Evolutionary conservation across 1,284 basidiomycete species (phyloP), one percentile per base, ranked within the genome.

Genomic region (Tilletia indica): DNA sequence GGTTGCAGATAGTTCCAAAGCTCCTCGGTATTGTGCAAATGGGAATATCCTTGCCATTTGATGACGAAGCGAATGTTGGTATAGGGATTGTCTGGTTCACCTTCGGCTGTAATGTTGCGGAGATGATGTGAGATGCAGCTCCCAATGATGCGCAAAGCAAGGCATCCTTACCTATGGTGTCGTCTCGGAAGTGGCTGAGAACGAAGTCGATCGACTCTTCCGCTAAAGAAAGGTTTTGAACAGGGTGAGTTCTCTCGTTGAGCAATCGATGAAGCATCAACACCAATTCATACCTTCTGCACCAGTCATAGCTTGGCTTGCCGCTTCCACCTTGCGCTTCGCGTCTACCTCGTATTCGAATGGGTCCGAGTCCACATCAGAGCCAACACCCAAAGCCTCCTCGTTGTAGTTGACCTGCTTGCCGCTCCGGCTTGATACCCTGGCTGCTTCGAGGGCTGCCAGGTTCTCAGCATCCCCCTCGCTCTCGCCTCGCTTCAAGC

Each of bases 11-110:
- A 98, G 81, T 94, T 91, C 87, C 97, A 97, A 12, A 91, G 91
- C 86, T 99, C 96, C 83, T 98, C 95, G 11, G 95, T 99, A 84
- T 99, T 97, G 81, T 86, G 86, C n/a, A 86, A 78, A 71, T 86
- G 86, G 42, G 83, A 85, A 76, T 86, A 86, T n/a, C 74, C 81
- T 69, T 80, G 78, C 86, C 86, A 86, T 73, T 86, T 86, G 78
- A 86, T 83, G 68, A 86, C 83, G 80, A 84, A 86, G 42, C 82
- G 80, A 36, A 86, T 75, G 73, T 86, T 86, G 67, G 78, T 77
- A 1, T 77, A 78, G 9, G 86, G 85, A 19, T 84, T 77, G 72
- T 86, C 85, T 49, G 84, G 77, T 49, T 77, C 75, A 70, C 86
- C 85, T 54, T 78, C 77, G 38, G 49, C 81, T 83, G 72, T 39